Conservation (phyloP, 1,284 basidiomycete species). For the Leccinum griseonigrum region DNA sequence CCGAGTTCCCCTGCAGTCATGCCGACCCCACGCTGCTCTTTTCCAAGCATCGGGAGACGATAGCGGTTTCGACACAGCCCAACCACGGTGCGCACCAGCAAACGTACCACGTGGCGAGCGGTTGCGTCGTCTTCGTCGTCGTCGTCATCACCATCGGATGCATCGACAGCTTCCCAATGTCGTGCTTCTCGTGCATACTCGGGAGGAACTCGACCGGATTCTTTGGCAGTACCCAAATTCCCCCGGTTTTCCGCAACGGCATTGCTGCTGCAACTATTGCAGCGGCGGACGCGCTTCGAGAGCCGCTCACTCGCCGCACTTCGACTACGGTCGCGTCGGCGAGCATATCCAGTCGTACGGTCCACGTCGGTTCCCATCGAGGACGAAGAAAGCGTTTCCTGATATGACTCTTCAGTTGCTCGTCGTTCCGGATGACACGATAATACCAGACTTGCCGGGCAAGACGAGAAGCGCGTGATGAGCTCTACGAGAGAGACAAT, state of each 20-base stretch:
- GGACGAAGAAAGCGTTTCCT: slow-evolving; percentile 10
- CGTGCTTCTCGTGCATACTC: slow-evolving; percentile 5
- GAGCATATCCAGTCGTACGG: slow-evolving; percentile 3
- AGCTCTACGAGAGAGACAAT: too few species aligned
- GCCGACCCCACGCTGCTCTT: slow-evolving; percentile 14
- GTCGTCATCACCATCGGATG: neutral
- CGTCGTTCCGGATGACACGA: neutral
- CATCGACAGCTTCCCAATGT: neutral
- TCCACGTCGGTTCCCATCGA: slow-evolving; percentile 2
- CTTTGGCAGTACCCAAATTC: slow-evolving; percentile 1
- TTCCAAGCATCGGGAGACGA: slow-evolving; percentile 2
- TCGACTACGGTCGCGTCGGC: slow-evolving; percentile 14
- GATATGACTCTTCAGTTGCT: slow-evolving; percentile 11
- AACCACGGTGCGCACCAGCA: slow-evolving; percentile 24
- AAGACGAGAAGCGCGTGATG: slow-evolving; percentile 10
- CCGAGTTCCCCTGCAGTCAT: slow-evolving; percentile 34
- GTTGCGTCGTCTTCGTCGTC: slow-evolving; percentile 3
- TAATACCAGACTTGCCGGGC: slow-evolving; percentile 4
- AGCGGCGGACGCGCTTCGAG: slow-evolving; percentile 25
- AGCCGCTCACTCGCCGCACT: slow-evolving; percentile 27
- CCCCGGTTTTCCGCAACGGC: slow-evolving; percentile 12
- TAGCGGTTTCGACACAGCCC: slow-evolving; percentile 25
- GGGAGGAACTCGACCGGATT: slow-evolving; percentile 14
- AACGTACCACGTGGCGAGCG: slow-evolving; percentile 15
- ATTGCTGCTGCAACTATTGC: slow-evolving; percentile 5